Evolutionary conservation across 2,329 filamentous ascomycete genomes (phyloP).

Genomic region (Fusarium pseudograminearum): DNA sequence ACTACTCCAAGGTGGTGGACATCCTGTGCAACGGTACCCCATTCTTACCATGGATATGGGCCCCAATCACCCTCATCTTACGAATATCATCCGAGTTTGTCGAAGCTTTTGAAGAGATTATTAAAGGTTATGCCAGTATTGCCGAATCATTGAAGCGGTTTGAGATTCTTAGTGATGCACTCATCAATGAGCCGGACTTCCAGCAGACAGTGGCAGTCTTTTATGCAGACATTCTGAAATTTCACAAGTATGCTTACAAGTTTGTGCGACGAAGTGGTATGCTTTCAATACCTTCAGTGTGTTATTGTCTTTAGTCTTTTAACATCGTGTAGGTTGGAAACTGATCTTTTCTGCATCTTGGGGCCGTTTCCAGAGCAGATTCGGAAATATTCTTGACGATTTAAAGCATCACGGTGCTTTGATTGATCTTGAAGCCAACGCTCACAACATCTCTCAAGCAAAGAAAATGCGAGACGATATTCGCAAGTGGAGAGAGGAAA

Average conservation of each 20-base stretch:
- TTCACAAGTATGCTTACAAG: conserved; percentile 61
- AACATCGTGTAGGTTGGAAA: conserved; percentile 47
- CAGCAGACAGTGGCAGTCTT: conserved; percentile 57
- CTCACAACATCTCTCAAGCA: conserved; percentile 46
- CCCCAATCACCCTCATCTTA: conserved; percentile 56
- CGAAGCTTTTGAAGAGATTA: conserved; percentile 57
- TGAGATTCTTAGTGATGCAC: conserved; percentile 49
- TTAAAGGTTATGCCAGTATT: conserved; percentile 56
- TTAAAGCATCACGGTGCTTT: conserved; percentile 49
- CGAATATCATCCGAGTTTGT: conserved; percentile 51
- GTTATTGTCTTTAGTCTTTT: neutral
- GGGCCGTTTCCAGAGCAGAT: conserved; percentile 54
- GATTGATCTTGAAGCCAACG: conserved; percentile 52
- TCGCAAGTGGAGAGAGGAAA: conserved; percentile 22
- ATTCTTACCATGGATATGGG: conserved; percentile 61
- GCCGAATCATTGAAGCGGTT: conserved; percentile 56
- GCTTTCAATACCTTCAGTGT: neutral
- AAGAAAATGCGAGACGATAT: conserved; percentile 31
- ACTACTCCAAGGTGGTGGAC: conserved; percentile 58
- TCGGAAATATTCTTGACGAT: conserved; percentile 52
- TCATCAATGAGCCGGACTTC: conserved; percentile 51
- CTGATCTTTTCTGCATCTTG: conserved; percentile 53
- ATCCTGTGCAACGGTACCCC: conserved; percentile 61
- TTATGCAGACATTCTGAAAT: conserved; percentile 62
- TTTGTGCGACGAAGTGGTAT: conserved; percentile 55